Evolutionary conservation across 192 early-diverging fungal species (phyloP).

Genomic region (Rhizoclosmatium sp.): DNA sequence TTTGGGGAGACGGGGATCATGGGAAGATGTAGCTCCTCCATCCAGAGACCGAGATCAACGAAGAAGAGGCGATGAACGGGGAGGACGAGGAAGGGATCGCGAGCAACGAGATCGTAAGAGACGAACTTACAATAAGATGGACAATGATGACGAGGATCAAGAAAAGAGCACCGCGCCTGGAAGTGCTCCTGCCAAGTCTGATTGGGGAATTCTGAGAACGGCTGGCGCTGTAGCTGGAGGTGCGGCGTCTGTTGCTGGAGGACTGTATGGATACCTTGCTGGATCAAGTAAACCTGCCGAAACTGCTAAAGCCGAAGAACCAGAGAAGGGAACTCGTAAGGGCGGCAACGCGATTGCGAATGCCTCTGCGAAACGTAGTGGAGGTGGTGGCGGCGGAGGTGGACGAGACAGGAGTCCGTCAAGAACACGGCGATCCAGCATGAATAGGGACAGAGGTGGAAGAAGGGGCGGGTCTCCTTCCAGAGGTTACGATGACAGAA

Average conservation of each 20-base stretch:
- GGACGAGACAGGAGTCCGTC: neutral
- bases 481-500: neutral
- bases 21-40: neutral
- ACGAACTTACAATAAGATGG: neutral
- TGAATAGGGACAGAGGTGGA: neutral
- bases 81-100: neutral
- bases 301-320: neutral
- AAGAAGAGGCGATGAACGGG: neutral
- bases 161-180: neutral
- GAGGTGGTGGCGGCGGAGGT: constrained; percentile 10
- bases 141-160: neutral
- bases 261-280: constrained; percentile 34
- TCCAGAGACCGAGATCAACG: neutral
- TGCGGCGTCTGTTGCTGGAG: constrained; percentile 21
- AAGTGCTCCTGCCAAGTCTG: constrained; percentile 17
- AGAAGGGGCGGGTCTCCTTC: neutral
- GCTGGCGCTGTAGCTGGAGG: constrained; percentile 28
- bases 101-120: neutral
- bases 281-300: neutral
- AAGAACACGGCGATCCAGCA: neutral
- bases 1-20: neutral
- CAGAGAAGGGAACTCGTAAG: neutral
- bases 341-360: constrained; percentile 14
- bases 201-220: constrained; percentile 34
- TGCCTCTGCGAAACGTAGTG: neutral